Evolutionary conservation across 2,329 filamentous ascomycete species (phyloP).

Genomic region (Trichoderma cornu-damae): DNA sequence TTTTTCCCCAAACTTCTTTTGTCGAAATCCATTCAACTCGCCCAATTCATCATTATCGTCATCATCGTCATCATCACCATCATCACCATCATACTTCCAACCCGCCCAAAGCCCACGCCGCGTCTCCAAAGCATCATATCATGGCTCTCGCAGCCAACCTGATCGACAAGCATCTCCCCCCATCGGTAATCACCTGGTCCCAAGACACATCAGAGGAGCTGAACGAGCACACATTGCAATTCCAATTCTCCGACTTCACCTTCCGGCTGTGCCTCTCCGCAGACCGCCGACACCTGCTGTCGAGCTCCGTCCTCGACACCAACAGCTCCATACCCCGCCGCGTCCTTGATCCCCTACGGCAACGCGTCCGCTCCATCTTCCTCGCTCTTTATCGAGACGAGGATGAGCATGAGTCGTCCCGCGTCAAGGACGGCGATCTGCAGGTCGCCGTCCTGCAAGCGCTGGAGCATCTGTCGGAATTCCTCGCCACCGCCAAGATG

Average conservation of each 20-base stretch:
- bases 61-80: rapidly evolving
- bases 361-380: constrained; percentile 20
- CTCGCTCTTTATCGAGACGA: not conserved
- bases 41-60: not conserved
- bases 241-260: not conserved
- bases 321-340: constrained; percentile 5
- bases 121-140: not conserved
- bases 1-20: too few relatives aligned
- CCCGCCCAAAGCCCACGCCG: too few relatives aligned
- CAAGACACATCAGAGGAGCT: not conserved
- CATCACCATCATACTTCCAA: too few relatives aligned
- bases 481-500: not conserved
- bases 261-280: constrained; percentile 1
- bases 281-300: not conserved
- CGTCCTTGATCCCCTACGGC: constrained; percentile 21
- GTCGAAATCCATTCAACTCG: too few relatives aligned
- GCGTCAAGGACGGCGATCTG: not conserved
- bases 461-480: not conserved
- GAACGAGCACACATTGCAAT: not conserved
- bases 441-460: not conserved
- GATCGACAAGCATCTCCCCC: not conserved
- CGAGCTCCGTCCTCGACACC: not conserved
- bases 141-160: not conserved
- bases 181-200: not conserved
- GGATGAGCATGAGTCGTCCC: not conserved